Conservation (phyloP, 2,329 filamentous ascomycete genomes). For the Beauveria rudraprayagi region DNA sequence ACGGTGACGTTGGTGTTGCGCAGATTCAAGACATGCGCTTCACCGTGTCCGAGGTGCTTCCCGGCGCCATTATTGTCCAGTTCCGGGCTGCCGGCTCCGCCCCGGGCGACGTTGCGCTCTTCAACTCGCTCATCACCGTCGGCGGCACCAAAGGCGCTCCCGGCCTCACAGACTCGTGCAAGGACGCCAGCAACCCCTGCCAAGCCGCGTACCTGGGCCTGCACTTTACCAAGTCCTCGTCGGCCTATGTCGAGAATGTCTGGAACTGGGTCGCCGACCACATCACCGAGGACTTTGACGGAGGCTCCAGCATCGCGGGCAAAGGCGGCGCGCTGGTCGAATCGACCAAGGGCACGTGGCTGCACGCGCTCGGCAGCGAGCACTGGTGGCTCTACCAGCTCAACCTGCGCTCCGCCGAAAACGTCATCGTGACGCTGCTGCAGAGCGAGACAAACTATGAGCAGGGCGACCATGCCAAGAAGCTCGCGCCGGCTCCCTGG, state of each 20-base stretch:
- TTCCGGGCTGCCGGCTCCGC: constrained; percentile 39
- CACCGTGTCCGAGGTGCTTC: constrained; percentile 37
- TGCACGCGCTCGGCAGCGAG: constrained; percentile 39
- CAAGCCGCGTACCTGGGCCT: constrained; percentile 40
- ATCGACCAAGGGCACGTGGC: constrained; percentile 42
- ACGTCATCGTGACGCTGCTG: constrained; percentile 42
- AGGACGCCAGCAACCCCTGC: constrained; percentile 26
- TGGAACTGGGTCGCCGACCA: constrained; percentile 41
- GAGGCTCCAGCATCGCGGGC: constrained; percentile 36
- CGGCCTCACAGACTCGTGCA: constrained; percentile 31
- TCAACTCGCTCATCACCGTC: constrained; percentile 37
- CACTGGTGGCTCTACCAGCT: constrained; percentile 53
- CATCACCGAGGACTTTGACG: constrained; percentile 33
- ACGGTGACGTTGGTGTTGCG: constrained; percentile 38
- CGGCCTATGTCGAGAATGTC: constrained; percentile 9
- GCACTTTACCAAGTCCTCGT: constrained; percentile 32
- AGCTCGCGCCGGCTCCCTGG: constrained; percentile 32
- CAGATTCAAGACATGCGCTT: constrained; percentile 46
- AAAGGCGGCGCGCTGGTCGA: constrained; percentile 42
- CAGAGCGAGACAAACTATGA: constrained; percentile 45
- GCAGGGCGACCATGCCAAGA: constrained; percentile 25
- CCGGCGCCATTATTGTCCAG: constrained; percentile 33
- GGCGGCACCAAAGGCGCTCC: constrained; percentile 35
- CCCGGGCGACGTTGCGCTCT: constrained; percentile 43
- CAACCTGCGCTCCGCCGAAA: constrained; percentile 40